These are phyloP conservation scores for Haplosporangium sp. DNA, from an alignment of 371 early-diverging fungal species.

Conservation along the genomic window DNA sequence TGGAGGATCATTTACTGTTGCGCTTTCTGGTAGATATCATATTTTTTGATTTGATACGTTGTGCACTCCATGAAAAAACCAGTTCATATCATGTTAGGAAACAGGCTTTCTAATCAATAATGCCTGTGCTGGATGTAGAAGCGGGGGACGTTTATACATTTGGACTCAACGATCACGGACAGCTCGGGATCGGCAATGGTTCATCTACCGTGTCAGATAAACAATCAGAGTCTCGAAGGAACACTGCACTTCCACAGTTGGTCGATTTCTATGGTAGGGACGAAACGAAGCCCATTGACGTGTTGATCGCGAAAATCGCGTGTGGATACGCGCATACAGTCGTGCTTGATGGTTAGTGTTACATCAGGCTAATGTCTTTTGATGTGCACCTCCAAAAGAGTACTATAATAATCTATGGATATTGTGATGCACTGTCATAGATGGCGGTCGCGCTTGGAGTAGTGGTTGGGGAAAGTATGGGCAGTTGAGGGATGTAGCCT, in stretches of 20 bases:
- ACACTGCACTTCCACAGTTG: slow-evolving; percentile 45
- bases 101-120: neutral
- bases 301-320: slow-evolving; percentile 27
- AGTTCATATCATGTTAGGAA: neutral
- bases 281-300: slow-evolving; percentile 14
- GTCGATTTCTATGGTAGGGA: slow-evolving; percentile 33
- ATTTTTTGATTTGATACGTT: neutral
- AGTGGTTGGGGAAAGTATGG: slow-evolving; percentile 54
- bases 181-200: slow-evolving; percentile 36
- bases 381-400: neutral
- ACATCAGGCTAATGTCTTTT: neutral
- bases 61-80: neutral
- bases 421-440: slow-evolving; percentile 11
- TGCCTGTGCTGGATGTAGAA: slow-evolving; percentile 7
- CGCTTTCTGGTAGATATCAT: slow-evolving; percentile 32
- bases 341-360: slow-evolving; percentile 39
- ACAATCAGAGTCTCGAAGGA: neutral
- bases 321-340: slow-evolving; percentile 45
- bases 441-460: slow-evolving; percentile 33
- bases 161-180: slow-evolving; percentile 50
- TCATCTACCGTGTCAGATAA: neutral
- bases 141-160: slow-evolving; percentile 46
- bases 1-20: slow-evolving; percentile 41
- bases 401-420: neutral
- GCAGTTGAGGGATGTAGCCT: slow-evolving; percentile 13